Percentiles rank a stretch among this genome's conserved stretches.
These are phyloP conservation scores for Amanita inopinata DNA, from an alignment of 768 basidiomycete genomes.

Conservation along the genomic window DNA sequence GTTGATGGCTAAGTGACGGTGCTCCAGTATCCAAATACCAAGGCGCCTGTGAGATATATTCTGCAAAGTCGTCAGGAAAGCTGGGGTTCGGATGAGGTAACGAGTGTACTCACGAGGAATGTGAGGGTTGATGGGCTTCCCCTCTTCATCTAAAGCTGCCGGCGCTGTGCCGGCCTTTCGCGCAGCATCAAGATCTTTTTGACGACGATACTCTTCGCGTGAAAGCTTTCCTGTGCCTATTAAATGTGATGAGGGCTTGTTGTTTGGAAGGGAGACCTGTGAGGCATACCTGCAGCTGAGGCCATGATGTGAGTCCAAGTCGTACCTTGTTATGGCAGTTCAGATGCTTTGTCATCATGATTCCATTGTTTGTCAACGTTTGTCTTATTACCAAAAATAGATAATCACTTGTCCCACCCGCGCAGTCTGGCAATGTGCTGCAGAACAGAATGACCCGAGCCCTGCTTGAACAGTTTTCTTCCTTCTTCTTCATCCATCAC, in stretches of 20 bases:
- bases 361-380: background rate
- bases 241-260: constrained; percentile 10
- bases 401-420: constrained; percentile 15
- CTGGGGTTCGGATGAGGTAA: background rate
- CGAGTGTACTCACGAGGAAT: constrained; percentile 74
- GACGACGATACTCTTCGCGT: constrained; percentile 87
- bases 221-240: constrained; percentile 75
- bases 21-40: constrained; percentile 97
- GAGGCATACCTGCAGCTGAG: constrained; percentile 29
- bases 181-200: constrained; percentile 96
- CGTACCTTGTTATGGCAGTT: too few relatives aligned
- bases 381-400: background rate
- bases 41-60: constrained; percentile 97
- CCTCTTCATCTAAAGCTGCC: constrained; percentile 91
- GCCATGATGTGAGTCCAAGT: too few relatives aligned
- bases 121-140: constrained; percentile 94
- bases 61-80: constrained; percentile 31
- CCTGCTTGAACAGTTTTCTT: constrained; percentile 21
- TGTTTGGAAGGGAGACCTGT: constrained; percentile 1
- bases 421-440: constrained; percentile 14
- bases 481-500: constrained; percentile 50
- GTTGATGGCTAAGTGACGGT: constrained; percentile 91
- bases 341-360: background rate
- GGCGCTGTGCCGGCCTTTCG: constrained; percentile 98
- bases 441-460: constrained; percentile 24